These are phyloP conservation scores for Mycena rosella DNA, from an alignment of 768 basidiomycete genomes.

Conservation along the genomic window DNA sequence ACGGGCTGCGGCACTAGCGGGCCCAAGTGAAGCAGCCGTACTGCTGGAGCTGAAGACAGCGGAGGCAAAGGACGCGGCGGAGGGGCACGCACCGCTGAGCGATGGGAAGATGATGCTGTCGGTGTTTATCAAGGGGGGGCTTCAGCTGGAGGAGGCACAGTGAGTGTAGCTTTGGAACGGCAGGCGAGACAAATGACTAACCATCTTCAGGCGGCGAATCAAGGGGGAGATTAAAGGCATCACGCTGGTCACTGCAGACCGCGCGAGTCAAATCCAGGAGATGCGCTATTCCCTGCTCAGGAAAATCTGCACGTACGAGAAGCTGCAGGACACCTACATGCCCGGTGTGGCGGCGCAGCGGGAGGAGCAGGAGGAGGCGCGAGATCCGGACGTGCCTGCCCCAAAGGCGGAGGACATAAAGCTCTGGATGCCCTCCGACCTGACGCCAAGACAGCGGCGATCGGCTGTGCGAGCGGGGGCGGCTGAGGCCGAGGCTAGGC, in stretches of 20 bases:
- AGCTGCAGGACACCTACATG: slow-evolving; percentile 2
- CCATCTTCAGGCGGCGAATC: background rate
- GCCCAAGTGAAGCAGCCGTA: slow-evolving; percentile 4
- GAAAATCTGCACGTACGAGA: slow-evolving; percentile 7
- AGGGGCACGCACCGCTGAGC: background rate
- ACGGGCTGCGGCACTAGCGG: slow-evolving; percentile 1
- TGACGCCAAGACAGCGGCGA: background rate
- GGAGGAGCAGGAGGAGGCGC: slow-evolving; percentile 18
- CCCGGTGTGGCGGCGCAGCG: slow-evolving; percentile 12
- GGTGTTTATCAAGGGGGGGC: slow-evolving; percentile 16
- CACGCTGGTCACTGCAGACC: slow-evolving; percentile 3
- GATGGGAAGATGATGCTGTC: background rate
- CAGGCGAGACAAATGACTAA: no score
- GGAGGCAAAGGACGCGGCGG: background rate
- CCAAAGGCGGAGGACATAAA: slow-evolving; percentile 23
- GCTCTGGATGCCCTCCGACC: slow-evolving; percentile 27
- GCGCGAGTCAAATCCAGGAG: slow-evolving; percentile 18
- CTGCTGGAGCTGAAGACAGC: slow-evolving; percentile 16
- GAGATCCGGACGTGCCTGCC: background rate
- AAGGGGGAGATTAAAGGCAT: slow-evolving; percentile 3
- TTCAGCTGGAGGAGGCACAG: slow-evolving; percentile 31
- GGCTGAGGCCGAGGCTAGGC: background rate
- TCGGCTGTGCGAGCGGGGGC: background rate
- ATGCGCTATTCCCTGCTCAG: background rate
- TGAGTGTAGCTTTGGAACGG: no score